Evolutionary conservation across 768 basidiomycete species (phyloP).

Genomic region (Kwoniella pini): DNA sequence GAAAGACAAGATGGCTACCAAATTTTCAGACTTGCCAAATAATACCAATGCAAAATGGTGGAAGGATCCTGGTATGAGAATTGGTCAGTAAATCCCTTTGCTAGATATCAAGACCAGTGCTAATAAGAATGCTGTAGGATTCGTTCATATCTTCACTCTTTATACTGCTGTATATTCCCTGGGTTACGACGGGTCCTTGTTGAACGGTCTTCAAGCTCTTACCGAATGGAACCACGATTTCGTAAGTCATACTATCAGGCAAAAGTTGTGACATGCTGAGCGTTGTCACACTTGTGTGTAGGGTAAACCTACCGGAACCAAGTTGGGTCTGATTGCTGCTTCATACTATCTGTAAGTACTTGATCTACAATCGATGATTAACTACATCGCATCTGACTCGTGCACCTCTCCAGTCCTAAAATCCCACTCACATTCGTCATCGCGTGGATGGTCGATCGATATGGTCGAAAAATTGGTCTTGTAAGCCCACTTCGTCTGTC

Average conservation of each 20-base stretch:
- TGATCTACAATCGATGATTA: not conserved
- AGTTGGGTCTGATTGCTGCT: slow-evolving; percentile 35
- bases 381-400: slow-evolving; percentile 1
- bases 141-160: slow-evolving; percentile 19
- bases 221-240: slow-evolving; percentile 30
- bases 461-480: slow-evolving; percentile 28
- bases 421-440: slow-evolving; percentile 30
- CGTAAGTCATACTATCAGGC: not conserved
- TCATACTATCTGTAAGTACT: slow-evolving; percentile 29
- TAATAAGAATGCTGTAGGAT: not conserved
- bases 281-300: not conserved
- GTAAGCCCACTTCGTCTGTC: slow-evolving; percentile 1
- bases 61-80: slow-evolving; percentile 30
- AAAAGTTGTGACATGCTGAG: not conserved
- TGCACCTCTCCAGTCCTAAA: slow-evolving; percentile 15
- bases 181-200: slow-evolving; percentile 36
- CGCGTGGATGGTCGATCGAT: slow-evolving; percentile 26
- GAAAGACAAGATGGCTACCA: slow-evolving; percentile 5
- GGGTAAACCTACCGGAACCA: slow-evolving; percentile 24
- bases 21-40: slow-evolving; percentile 26
- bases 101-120: not conserved
- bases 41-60: slow-evolving; percentile 29
- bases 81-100: slow-evolving; percentile 2
- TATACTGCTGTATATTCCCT: slow-evolving; percentile 25
- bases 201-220: slow-evolving; percentile 40